Percentiles rank a stretch among this genome's conserved stretches.
phyloP scores from a whole-genome alignment of 208 protist genomes.

The Wallacemonas sp. region DNA sequence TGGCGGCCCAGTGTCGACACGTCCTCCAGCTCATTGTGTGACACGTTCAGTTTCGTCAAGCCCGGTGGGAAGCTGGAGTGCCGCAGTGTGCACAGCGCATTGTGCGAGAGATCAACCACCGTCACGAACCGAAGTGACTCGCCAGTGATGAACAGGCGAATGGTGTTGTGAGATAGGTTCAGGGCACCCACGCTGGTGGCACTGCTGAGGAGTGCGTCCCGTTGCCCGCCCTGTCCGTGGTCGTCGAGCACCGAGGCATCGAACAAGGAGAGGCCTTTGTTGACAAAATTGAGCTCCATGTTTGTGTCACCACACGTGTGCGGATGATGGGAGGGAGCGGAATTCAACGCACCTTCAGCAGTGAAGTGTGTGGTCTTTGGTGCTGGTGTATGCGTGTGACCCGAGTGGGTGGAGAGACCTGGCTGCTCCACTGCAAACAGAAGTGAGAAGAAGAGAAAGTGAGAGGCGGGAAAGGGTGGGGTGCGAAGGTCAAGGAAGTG shows the following conservation, averaged over 20 bases:
- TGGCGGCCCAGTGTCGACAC: conserved; percentile 33
- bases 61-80: conserved; percentile 39
- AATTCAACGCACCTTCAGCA: too few species aligned
- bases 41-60: conserved; percentile 46
- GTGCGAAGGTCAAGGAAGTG: too few species aligned
- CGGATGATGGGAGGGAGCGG: too few species aligned
- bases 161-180: conserved; percentile 74
- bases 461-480: too few species aligned
- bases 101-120: conserved; percentile 69
- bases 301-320: too few species aligned
- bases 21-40: conserved; percentile 57
- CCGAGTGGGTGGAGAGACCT: too few species aligned
- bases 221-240: conserved; percentile 20
- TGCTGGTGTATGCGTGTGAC: too few species aligned
- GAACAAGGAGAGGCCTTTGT: conserved; percentile 69
- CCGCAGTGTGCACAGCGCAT: conserved; percentile 50
- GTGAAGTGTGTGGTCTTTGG: too few species aligned
- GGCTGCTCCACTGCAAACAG: too few species aligned
- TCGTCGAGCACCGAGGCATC: conserved; percentile 39
- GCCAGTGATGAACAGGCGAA: conserved; percentile 65
- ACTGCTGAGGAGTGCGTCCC: background rate
- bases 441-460: too few species aligned
- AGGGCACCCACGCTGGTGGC: conserved; percentile 34
- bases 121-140: conserved; percentile 43
- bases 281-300: conserved; percentile 82